Base-by-base conservation (phyloP, 352 stramenopile species). In the Elongisporangium undulatum region DNA sequence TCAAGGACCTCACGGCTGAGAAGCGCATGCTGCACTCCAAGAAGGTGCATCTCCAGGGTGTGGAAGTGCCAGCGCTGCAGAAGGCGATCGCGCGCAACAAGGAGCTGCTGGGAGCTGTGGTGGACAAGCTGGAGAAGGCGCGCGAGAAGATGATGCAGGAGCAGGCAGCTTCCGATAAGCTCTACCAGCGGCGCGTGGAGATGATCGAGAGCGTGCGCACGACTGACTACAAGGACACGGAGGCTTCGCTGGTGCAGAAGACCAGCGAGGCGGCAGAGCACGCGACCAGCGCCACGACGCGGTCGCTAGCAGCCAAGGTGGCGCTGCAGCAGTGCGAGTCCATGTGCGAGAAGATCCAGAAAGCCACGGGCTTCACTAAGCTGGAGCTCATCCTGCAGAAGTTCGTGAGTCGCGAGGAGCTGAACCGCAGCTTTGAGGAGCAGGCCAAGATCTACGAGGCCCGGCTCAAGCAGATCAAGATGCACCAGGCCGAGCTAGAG, bases 281-380 rank as follows among this genome's bases (percentile, higher is more conserved):
- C 54, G 62, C 68, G 0, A 66, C 65, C 13, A 81, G 68, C 19
- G 67, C 69, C 7, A 73, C 67, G 0, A 85, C 80, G 1, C 75
- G 75, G 3, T 90, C 81, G 16, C 56, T 92, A 4, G 78, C 77
- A 2, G 77, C 82, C 6, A 92, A 91, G 59, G 71, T 90, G 8
- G 85, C 83, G 23, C 66, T 92, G 7, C 82, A 93, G 62, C 83
- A 92, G 49, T 92, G 82, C 56, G 79, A 94, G 51, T 73, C 77
- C 39, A 91, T 93, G 77, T 91, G 82, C 48, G 82, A 91, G 15
- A 91, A 90, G 53, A 90, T 94, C 26, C 82, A 92, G 54, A 87
- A 88, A 41, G 83, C 81, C 19, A 94, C 85, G 0, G 85, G 85
- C 5, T 87, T 85, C 56, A 81, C 79, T 5, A 89, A 90, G 49